These are phyloP conservation scores for Cordyceps fumosorosea DNA, from an alignment of 2,329 filamentous ascomycete genomes.

Conservation along the genomic window DNA sequence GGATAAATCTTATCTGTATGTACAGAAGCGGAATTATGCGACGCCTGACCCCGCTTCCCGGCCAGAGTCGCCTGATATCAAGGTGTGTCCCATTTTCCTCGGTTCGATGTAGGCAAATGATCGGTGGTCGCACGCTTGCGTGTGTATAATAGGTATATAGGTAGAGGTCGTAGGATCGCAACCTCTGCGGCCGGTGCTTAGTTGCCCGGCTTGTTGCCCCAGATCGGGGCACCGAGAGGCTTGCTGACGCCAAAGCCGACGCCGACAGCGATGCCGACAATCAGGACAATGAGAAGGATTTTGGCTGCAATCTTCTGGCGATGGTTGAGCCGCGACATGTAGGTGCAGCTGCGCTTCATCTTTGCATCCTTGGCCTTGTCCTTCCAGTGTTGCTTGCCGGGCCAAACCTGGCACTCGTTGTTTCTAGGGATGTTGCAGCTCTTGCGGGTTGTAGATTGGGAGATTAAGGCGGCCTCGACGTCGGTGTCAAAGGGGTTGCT, in stretches of 20 bases:
- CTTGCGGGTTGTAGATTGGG: slow-evolving; percentile 25
- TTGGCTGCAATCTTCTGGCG: slow-evolving; percentile 49
- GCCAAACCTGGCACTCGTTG: slow-evolving; percentile 52
- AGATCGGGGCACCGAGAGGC: slow-evolving; percentile 52
- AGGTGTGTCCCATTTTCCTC: neutral
- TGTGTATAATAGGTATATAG: neutral
- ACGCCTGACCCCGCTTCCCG: slow-evolving; percentile 9
- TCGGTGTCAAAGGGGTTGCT: slow-evolving; percentile 52
- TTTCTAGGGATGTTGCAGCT: slow-evolving; percentile 26
- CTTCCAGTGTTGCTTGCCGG: slow-evolving; percentile 53
- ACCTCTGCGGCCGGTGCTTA: neutral
- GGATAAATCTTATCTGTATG: slow-evolving; percentile 6
- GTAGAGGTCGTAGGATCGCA: neutral
- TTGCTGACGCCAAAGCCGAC: slow-evolving; percentile 57
- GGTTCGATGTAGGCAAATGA: neutral
- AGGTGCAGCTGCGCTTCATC: slow-evolving; percentile 45
- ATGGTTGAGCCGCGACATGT: slow-evolving; percentile 46
- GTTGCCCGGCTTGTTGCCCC: slow-evolving; percentile 33
- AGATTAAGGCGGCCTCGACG: slow-evolving; percentile 45
- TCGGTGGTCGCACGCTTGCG: neutral
- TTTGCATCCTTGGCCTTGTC: slow-evolving; percentile 52
- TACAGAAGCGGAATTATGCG: slow-evolving; percentile 11
- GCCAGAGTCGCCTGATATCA: slow-evolving; percentile 5
- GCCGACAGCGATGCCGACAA: slow-evolving; percentile 47
- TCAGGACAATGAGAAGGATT: slow-evolving; percentile 44